phyloP scores from a whole-genome alignment of 768 basidiomycete species.

The Suillus tomentosus region DNA sequence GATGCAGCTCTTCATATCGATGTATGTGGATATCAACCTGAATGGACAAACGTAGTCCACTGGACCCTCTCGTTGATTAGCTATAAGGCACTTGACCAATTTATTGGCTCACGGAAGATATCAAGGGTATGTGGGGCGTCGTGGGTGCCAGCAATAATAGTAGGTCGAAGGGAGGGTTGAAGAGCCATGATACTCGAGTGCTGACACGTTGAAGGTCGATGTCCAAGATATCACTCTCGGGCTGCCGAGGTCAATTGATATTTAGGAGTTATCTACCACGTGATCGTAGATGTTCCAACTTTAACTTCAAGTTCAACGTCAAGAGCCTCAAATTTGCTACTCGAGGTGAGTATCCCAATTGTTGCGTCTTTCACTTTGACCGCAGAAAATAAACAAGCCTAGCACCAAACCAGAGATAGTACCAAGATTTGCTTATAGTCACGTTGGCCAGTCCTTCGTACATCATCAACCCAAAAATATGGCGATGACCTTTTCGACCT shows the following conservation, averaged over 20 bases:
- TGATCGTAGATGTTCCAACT: neutral
- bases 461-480: slow-evolving; percentile 19
- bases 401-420: neutral
- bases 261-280: neutral
- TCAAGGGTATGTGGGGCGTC: slow-evolving; percentile 79
- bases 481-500: slow-evolving; percentile 57
- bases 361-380: neutral
- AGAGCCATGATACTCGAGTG: slow-evolving; percentile 60
- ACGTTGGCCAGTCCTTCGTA: neutral
- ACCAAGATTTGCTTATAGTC: neutral
- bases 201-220: slow-evolving; percentile 13
- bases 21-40: slow-evolving; percentile 44
- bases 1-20: neutral
- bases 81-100: neutral
- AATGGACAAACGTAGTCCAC: slow-evolving; percentile 90
- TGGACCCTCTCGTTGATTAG: slow-evolving; percentile 26
- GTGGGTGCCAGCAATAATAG: slow-evolving; percentile 59
- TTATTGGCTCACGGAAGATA: slow-evolving; percentile 60
- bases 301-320: neutral
- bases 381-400: neutral
- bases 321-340: neutral
- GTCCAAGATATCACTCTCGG: neutral
- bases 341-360: neutral
- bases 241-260: neutral
- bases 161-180: slow-evolving; percentile 68